phyloP scores from a whole-genome alignment of 148 eudicot genomes.

The Beta vulgaris region DNA sequence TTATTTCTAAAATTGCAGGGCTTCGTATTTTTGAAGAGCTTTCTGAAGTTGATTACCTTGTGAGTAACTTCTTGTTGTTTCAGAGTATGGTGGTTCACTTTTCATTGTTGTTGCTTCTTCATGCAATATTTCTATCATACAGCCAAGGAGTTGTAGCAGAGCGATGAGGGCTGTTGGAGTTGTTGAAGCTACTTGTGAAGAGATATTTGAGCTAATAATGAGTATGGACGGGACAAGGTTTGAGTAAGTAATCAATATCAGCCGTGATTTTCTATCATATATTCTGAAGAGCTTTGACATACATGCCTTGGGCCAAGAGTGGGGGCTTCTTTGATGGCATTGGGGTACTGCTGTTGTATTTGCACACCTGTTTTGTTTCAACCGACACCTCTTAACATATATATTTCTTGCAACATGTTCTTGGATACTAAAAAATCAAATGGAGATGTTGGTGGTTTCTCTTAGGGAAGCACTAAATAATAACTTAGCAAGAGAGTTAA shows the following conservation, averaged over 20 bases:
- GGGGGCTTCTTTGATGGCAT: neutral
- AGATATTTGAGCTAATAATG: constrained; percentile 96
- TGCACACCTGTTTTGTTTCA: neutral
- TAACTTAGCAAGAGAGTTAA: neutral
- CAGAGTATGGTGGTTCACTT: constrained; percentile 5
- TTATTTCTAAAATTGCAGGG: constrained; percentile 48
- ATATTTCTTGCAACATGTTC: neutral
- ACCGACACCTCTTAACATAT: neutral
- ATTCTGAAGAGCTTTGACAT: neutral
- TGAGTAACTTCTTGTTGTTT: constrained; percentile 36
- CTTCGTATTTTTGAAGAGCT: constrained; percentile 99
- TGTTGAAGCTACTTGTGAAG: constrained; percentile 96
- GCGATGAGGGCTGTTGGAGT: constrained; percentile 99
- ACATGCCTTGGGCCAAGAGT: neutral
- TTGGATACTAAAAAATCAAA: constrained; percentile 2
- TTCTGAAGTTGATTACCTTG: constrained; percentile 93
- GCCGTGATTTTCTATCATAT: neutral
- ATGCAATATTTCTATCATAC: constrained; percentile 27
- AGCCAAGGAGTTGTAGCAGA: constrained; percentile 99
- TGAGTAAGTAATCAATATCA: constrained; percentile 61
- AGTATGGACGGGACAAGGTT: constrained; percentile 96
- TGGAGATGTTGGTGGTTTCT: neutral
- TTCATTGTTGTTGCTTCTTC: constrained; percentile 16
- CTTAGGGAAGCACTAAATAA: neutral
- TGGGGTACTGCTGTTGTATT: neutral